Evolutionary conservation across 805 yeast species (phyloP), one percentile per base, ranked within the genome.

Genomic region (Pichia membranifaciens): DNA sequence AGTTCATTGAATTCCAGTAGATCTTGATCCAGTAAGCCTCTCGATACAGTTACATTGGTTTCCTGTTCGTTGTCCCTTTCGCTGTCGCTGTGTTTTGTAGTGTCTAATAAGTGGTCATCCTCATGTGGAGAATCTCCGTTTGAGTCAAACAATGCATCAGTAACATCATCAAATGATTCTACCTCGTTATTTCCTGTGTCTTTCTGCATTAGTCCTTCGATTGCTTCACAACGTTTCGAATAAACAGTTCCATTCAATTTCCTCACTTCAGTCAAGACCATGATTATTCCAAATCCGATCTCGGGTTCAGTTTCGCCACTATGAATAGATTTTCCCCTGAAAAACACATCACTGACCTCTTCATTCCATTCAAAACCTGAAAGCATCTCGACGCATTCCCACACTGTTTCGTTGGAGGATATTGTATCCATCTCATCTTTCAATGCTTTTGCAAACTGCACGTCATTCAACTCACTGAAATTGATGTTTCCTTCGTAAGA

Each of bases 361-460:
- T 39, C 18, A 33, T 46, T 44, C 50, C 49, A 43, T 18, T 45
- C 38, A 29, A 48, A 51, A 18, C 50, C 49, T n/a, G 45, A 47
- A 13, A 47, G 25, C 12, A 17, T 16, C 36, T 47, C 49, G 29
- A 51, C 33, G 12, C 41, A 13, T 35, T 44, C 32, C 49, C 51
- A 44, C 3, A 38, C 21, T 23, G 9, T 16, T 4, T 28, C 38
- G 39, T 48, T 38, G 0, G n/a, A 6, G 15, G 47, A 25, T 13
- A 48, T 12, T 20, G 21, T 23, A 7, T 29, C 29, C 20, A 33
- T 29, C n/a, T 47, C 47, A 15, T 45, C 44, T 16, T 36, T n/a
- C 20, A 44, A 28, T 38, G 36, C 25, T 31, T 16, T 38, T 12
- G 36, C 15, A 29, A 38, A 44, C 6, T 36, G 36, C 1, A 17